These are phyloP conservation scores for Setaria italica DNA, from an alignment of 202 grass and related monocot genomes.

Conservation along the genomic window DNA sequence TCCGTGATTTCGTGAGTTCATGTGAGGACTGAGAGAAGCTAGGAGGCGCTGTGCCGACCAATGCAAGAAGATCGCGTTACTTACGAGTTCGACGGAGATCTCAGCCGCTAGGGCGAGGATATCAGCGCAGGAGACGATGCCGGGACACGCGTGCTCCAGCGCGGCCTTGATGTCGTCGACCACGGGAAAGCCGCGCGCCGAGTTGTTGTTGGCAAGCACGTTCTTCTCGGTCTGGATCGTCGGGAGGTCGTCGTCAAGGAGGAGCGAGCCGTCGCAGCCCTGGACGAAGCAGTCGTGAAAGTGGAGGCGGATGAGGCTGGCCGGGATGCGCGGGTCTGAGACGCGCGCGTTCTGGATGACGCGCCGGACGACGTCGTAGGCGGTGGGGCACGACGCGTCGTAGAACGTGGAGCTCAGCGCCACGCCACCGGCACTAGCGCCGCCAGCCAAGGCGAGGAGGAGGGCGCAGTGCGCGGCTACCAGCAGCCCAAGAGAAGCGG, in stretches of 20 bases:
- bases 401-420: conserved; percentile 28
- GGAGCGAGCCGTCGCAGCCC: conserved; percentile 58
- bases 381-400: conserved; percentile 4
- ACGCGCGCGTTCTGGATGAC: conserved; percentile 24
- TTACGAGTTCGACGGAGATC: conserved; percentile 50
- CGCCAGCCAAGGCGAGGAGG: neutral
- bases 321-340: neutral
- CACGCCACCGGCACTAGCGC: neutral
- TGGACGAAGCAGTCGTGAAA: conserved; percentile 80
- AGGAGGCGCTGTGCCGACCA: too few relatives aligned
- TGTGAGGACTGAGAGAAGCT: too few relatives aligned
- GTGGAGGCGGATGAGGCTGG: conserved; percentile 65
- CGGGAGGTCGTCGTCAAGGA: conserved; percentile 53
- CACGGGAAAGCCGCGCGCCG: conserved; percentile 37
- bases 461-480: neutral
- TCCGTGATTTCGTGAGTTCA: neutral
- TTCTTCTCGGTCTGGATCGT: conserved; percentile 50
- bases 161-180: conserved; percentile 45
- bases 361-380: conserved; percentile 1
- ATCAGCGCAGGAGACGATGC: conserved; percentile 74
- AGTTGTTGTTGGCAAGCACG: conserved; percentile 36
- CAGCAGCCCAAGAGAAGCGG: neutral
- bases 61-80: neutral
- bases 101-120: conserved; percentile 61
- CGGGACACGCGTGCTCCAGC: conserved; percentile 57